These are phyloP conservation scores for Avena sativa DNA, from an alignment of 176 grass and related monocot genomes.

Conservation along the genomic window DNA sequence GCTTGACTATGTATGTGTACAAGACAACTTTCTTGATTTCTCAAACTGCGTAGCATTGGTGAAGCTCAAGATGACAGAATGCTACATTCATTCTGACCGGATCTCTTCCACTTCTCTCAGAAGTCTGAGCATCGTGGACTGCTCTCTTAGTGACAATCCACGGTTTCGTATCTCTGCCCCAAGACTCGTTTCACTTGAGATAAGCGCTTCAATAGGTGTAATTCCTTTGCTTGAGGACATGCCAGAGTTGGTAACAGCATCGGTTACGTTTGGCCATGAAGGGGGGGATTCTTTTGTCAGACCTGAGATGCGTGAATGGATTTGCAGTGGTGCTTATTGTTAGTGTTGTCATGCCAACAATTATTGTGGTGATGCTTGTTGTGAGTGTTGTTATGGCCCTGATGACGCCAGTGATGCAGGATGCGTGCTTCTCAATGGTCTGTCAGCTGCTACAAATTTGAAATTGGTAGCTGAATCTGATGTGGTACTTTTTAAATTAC, in stretches of 20 bases:
- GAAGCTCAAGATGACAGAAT: not conserved
- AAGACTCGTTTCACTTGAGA: not conserved
- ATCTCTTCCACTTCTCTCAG: conserved; percentile 16
- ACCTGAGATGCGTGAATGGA: not conserved
- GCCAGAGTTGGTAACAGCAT: conserved; percentile 7
- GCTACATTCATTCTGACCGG: not conserved
- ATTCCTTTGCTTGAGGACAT: not conserved
- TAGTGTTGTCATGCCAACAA: not conserved
- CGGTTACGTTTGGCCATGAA: not conserved
- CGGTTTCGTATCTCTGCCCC: not conserved
- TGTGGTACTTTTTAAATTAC: not conserved
- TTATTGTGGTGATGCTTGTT: not conserved
- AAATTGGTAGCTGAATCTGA: not conserved
- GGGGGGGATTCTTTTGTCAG: not conserved
- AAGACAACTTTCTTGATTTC: not conserved
- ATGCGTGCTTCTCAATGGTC: conserved; percentile 17
- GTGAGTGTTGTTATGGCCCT: not conserved
- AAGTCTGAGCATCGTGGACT: not conserved
- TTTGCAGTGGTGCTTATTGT: not conserved
- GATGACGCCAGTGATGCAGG: not conserved
- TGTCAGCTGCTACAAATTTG: conserved; percentile 22
- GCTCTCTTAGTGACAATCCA: not conserved
- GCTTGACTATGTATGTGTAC: not conserved
- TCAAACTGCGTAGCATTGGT: not conserved
- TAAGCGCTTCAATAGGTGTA: not conserved